Evolutionary conservation across 805 yeast genomes (phyloP).

Genomic region (Pichia cephalocereana): DNA sequence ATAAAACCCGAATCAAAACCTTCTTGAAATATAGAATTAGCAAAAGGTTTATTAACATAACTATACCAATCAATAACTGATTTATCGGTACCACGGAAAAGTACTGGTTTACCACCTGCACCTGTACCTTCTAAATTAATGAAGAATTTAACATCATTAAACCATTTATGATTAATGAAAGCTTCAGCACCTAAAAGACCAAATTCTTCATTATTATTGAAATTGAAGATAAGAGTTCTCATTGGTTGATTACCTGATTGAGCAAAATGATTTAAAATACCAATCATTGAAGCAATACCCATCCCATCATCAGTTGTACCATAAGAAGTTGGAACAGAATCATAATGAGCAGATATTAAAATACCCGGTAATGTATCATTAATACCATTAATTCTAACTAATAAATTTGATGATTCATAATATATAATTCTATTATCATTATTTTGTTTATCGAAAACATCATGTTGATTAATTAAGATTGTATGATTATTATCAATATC

Average conservation of each 20-base stretch:
- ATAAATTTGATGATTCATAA: constrained; percentile 74
- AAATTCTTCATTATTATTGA: constrained; percentile 85
- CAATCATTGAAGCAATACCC: constrained; percentile 76
- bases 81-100: constrained; percentile 77
- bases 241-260: constrained; percentile 37
- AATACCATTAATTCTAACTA: constrained; percentile 65
- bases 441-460: constrained; percentile 36
- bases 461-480: constrained; percentile 37
- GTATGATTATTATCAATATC: constrained; percentile 8
- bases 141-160: constrained; percentile 48
- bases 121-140: constrained; percentile 90
- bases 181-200: constrained; percentile 76
- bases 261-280: constrained; percentile 46
- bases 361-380: constrained; percentile 53
- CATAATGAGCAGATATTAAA: constrained; percentile 77
- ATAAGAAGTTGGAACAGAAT: constrained; percentile 76
- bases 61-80: constrained; percentile 53
- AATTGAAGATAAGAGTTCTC: constrained; percentile 70
- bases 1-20: constrained; percentile 70
- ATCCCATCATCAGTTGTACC: constrained; percentile 93
- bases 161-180: constrained; percentile 69
- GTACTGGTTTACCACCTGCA: constrained; percentile 74
- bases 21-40: constrained; percentile 71
- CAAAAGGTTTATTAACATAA: constrained; percentile 58
- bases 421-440: constrained; percentile 46